phyloP scores from a whole-genome alignment of 257 asterid species.

The Fraxinus pennsylvanica region DNA sequence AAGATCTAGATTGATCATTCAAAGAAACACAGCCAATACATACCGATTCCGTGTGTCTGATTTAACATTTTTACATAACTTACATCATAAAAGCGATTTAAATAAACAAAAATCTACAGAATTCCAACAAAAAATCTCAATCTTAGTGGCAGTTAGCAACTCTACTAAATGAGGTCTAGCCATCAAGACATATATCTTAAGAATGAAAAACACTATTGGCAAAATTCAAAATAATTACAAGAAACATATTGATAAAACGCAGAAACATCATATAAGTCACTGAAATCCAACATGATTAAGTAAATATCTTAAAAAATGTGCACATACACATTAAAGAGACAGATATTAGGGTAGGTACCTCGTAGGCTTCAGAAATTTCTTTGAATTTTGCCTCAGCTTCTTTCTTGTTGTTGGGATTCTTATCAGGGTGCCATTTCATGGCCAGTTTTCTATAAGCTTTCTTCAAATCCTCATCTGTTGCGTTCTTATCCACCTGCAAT shows the following conservation, averaged over 20 bases:
- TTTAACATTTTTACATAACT: not conserved
- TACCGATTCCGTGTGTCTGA: not conserved
- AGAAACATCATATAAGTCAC: not conserved
- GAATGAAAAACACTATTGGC: not conserved
- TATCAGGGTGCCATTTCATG: constrained; percentile 93
- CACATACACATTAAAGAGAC: not conserved
- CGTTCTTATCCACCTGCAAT: constrained; percentile 67
- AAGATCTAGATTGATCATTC: not conserved
- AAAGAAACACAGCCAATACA: not conserved
- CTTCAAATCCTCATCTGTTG: constrained; percentile 77
- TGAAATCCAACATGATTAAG: not conserved
- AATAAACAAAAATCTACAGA: not conserved
- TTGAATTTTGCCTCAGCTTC: constrained; percentile 87
- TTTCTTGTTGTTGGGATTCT: constrained; percentile 76
- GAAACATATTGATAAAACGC: not conserved
- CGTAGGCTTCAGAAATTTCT: constrained; percentile 86
- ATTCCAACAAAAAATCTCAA: not conserved
- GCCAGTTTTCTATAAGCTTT: constrained; percentile 81
- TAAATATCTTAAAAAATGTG: not conserved
- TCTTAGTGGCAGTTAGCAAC: not conserved
- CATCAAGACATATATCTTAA: not conserved
- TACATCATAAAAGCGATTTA: not conserved
- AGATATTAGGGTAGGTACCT: constrained; percentile 34
- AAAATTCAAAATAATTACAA: not conserved
- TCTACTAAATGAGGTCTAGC: not conserved